These are phyloP conservation scores for Venturia nashicola DNA, from an alignment of 2,329 filamentous ascomycete species.

Conservation along the genomic window DNA sequence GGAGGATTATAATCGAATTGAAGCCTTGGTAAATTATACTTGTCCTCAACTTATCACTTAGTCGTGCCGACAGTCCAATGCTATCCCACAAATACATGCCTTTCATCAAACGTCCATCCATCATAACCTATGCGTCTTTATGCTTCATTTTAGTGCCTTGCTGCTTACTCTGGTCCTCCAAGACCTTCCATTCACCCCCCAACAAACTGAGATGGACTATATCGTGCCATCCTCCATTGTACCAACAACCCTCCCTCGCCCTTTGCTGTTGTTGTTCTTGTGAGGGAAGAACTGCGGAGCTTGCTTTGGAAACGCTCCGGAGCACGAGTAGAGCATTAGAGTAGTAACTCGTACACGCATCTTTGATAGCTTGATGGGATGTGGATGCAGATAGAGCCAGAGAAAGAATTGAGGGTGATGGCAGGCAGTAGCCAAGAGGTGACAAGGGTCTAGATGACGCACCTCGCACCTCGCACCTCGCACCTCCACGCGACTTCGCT, in stretches of 20 bases:
- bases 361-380: too few relatives aligned
- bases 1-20: too few relatives aligned
- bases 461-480: background rate
- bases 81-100: background rate
- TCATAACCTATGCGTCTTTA: background rate
- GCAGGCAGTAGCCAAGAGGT: background rate
- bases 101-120: background rate
- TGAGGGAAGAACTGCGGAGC: background rate
- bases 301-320: background rate
- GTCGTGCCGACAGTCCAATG: background rate
- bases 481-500: background rate
- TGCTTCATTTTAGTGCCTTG: background rate
- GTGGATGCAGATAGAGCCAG: too few relatives aligned
- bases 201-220: background rate
- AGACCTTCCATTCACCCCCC: background rate
- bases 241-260: background rate
- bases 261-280: background rate
- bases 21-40: background rate
- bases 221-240: conserved; percentile 2
- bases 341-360: background rate
- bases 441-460: background rate
- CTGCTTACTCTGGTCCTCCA: background rate
- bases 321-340: background rate
- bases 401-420: too few relatives aligned
- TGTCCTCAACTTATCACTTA: background rate